Percentiles rank a stretch among this genome's conserved stretches.
phyloP scores from a whole-genome alignment of 129 eudicot species.

The Centella asiatica region DNA sequence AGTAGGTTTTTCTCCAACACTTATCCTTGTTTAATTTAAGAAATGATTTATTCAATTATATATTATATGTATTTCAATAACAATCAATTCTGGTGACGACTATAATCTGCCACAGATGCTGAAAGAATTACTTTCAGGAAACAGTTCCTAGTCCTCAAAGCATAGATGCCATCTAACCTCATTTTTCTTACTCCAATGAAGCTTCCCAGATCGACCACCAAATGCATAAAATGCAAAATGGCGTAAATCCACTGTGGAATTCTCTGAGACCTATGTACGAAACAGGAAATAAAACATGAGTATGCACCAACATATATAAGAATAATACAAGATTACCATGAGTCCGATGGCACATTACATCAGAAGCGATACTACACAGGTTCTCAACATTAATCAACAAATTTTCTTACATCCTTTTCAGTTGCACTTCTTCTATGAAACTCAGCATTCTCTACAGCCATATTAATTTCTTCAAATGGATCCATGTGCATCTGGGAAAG shows the following conservation, averaged over 20 bases:
- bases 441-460: slow-evolving; percentile 66
- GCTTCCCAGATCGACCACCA: slow-evolving; percentile 84
- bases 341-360: no score
- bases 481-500: slow-evolving; percentile 63
- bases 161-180: slow-evolving; percentile 45
- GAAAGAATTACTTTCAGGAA: background rate
- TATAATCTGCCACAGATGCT: background rate
- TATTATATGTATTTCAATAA: no score
- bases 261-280: slow-evolving; percentile 46
- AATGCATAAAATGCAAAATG: slow-evolving; percentile 95
- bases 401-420: slow-evolving; percentile 70
- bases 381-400: background rate
- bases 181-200: slow-evolving; percentile 85
- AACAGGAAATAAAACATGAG: slow-evolving; percentile 14
- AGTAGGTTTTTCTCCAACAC: no score
- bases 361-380: no score
- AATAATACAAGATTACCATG: no score
- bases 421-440: slow-evolving; percentile 91
- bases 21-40: no score
- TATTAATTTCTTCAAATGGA: slow-evolving; percentile 91
- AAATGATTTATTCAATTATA: no score
- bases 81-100: background rate
- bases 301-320: background rate
- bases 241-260: slow-evolving; percentile 64
- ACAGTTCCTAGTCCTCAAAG: background rate